Conservation (phyloP, 83 land plant species). For the Isoetes engelmannii region DNA sequence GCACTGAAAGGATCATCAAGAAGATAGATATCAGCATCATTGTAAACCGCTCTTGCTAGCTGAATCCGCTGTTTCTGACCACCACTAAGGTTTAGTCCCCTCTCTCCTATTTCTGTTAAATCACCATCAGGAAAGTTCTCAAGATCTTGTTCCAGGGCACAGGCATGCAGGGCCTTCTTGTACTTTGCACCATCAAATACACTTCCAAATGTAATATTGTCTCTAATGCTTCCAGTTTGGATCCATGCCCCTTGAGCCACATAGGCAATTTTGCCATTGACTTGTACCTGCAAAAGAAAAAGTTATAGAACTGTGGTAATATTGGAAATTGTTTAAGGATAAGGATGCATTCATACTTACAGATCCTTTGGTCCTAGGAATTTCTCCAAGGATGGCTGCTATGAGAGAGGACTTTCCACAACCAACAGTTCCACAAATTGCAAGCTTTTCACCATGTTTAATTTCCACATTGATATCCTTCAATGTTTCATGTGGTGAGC, state of each 20-base stretch:
- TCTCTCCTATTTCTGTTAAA: slow-evolving; percentile 16
- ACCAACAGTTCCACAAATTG: slow-evolving; percentile 30
- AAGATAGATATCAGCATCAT: slow-evolving; percentile 1
- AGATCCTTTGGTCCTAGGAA: slow-evolving; percentile 2
- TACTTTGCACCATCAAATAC: slow-evolving; percentile 8
- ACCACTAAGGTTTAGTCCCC: slow-evolving; percentile 17
- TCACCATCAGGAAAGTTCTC: slow-evolving; percentile 15
- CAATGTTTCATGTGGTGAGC: not conserved
- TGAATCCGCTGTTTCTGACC: slow-evolving; percentile 10
- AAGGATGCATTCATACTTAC: not conserved
- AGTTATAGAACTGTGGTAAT: not conserved
- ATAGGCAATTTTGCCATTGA: slow-evolving; percentile 14
- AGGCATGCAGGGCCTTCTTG: slow-evolving; percentile 9
- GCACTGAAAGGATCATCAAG: slow-evolving; percentile 1
- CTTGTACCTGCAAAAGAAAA: slow-evolving; percentile 15
- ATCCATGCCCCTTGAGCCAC: slow-evolving; percentile 20
- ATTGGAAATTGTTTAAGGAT: not conserved
- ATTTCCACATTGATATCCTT: not conserved
- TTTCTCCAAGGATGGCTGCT: slow-evolving; percentile 26
- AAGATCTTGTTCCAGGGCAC: slow-evolving; percentile 16
- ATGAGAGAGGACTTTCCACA: slow-evolving; percentile 28
- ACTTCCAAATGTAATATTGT: slow-evolving; percentile 16
- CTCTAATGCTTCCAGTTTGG: slow-evolving; percentile 15
- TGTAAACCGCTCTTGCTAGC: slow-evolving; percentile 1
- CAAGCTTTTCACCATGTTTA: slow-evolving; percentile 20